A percentile compares a stretch with the other conserved stretches of the same genome.
phyloP scores from a whole-genome alignment of 2,329 filamentous ascomycete species.

The Ophiostoma quercus region DNA sequence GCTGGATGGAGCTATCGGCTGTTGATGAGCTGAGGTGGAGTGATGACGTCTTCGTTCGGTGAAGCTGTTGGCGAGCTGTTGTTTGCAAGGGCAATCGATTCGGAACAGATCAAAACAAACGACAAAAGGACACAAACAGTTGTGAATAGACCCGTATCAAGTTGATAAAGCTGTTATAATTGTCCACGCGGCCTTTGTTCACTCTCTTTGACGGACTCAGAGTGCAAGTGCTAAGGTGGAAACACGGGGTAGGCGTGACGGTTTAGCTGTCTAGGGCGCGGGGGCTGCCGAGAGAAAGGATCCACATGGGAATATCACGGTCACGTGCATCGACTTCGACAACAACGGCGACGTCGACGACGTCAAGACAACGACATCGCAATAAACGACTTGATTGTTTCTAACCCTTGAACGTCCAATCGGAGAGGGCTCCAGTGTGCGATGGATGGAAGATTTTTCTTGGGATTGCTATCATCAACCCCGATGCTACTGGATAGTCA shows the following conservation, averaged over 20 bases:
- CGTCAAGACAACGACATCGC: not conserved
- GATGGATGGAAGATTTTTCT: not conserved
- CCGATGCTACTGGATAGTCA: not conserved
- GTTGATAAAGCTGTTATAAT: not conserved
- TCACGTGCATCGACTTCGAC: slow-evolving; percentile 1
- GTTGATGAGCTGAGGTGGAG: not conserved
- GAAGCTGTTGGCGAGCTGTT: not conserved
- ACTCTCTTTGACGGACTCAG: not conserved
- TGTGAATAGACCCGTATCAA: not conserved
- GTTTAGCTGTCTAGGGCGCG: not conserved
- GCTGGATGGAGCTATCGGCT: not conserved
- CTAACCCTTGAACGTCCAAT: no score
- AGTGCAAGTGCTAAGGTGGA: not conserved
- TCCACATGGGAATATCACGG: not conserved
- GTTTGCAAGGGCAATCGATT: not conserved
- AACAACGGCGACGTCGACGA: not conserved
- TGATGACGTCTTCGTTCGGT: not conserved
- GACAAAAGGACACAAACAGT: not conserved
- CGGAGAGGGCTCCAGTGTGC: no score
- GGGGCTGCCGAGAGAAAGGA: slow-evolving; percentile 5
- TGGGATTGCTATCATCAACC: not conserved
- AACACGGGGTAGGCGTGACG: slow-evolving; percentile 1
- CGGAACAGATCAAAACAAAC: not conserved
- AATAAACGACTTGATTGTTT: not conserved
- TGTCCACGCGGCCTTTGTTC: not conserved